Evolutionary conservation across 257 asterid species (phyloP).

Genomic region (Craterostigma plantagineum): DNA sequence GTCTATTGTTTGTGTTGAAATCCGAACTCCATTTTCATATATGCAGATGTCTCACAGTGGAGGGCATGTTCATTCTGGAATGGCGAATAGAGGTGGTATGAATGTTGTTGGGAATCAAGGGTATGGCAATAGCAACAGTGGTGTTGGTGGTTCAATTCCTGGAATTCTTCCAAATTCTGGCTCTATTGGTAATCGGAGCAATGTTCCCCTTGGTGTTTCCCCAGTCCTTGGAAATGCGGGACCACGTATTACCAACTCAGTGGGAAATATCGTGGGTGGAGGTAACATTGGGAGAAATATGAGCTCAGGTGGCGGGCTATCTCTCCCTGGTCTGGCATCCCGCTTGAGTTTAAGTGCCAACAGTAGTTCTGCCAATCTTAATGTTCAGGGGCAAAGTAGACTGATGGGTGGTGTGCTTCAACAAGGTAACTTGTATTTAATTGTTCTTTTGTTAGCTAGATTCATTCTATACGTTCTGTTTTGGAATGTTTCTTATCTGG

Average conservation of each 20-base stretch:
- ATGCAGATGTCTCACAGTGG: constrained; percentile 78
- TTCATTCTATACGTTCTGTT: not conserved
- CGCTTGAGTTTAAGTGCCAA: constrained; percentile 61
- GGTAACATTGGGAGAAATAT: constrained; percentile 80
- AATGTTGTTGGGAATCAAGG: constrained; percentile 77
- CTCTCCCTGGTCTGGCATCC: constrained; percentile 76
- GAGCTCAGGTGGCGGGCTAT: constrained; percentile 83
- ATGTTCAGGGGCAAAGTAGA: constrained; percentile 76
- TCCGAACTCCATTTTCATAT: constrained; percentile 7
- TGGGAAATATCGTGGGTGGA: constrained; percentile 75
- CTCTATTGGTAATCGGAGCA: constrained; percentile 58
- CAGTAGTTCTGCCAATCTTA: constrained; percentile 63
- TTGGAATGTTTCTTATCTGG: not conserved
- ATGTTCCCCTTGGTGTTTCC: constrained; percentile 65
- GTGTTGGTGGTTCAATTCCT: constrained; percentile 88
- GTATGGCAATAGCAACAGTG: constrained; percentile 45
- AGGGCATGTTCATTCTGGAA: constrained; percentile 81
- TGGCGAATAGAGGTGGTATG: constrained; percentile 73
- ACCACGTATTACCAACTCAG: constrained; percentile 62
- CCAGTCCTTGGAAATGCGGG: constrained; percentile 71
- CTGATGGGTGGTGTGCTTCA: constrained; percentile 73
- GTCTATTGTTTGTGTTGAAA: constrained; percentile 6
- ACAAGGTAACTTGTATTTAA: constrained; percentile 42
- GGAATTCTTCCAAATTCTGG: constrained; percentile 84
- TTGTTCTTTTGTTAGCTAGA: not conserved